Evolutionary conservation across 176 grass and related monocot genomes (phyloP).

Genomic region (Hordeum marinum): DNA sequence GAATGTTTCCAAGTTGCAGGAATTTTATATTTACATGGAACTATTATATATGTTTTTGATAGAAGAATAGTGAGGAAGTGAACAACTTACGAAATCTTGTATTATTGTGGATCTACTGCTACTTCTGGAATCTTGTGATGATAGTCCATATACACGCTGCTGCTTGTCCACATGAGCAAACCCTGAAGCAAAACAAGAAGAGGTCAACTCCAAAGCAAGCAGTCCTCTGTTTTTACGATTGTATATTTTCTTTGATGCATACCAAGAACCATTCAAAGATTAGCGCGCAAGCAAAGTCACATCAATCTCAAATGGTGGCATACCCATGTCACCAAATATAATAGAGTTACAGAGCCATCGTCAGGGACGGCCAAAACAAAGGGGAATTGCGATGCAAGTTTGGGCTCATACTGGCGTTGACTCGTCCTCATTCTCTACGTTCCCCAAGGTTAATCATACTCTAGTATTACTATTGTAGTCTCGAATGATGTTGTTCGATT

Average conservation of each 20-base stretch:
- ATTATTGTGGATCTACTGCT: not conserved
- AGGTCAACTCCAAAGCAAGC: slow-evolving; percentile 25
- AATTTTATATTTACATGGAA: not conserved
- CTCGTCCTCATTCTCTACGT: not conserved
- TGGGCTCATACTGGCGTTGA: not conserved
- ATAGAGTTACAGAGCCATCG: not conserved
- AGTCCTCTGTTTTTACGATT: not conserved
- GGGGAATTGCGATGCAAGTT: not conserved
- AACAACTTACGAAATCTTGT: slow-evolving; percentile 30
- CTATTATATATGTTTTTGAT: not conserved
- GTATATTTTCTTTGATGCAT: not conserved
- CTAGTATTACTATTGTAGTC: not conserved
- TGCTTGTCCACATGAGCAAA: slow-evolving; percentile 42
- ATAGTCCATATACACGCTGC: slow-evolving; percentile 5
- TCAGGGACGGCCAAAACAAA: not conserved
- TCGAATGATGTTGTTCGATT: not conserved
- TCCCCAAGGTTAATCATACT: not conserved
- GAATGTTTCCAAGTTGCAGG: not conserved
- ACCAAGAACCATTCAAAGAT: not conserved
- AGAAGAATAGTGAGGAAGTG: not conserved
- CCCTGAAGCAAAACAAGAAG: slow-evolving; percentile 12
- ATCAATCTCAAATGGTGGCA: not conserved
- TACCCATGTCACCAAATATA: not conserved
- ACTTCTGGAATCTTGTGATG: slow-evolving; percentile 4
- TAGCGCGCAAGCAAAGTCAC: not conserved